These are phyloP conservation scores for Bimuria novae-zelandiae DNA, from an alignment of 2,329 filamentous ascomycete genomes.

Conservation along the genomic window DNA sequence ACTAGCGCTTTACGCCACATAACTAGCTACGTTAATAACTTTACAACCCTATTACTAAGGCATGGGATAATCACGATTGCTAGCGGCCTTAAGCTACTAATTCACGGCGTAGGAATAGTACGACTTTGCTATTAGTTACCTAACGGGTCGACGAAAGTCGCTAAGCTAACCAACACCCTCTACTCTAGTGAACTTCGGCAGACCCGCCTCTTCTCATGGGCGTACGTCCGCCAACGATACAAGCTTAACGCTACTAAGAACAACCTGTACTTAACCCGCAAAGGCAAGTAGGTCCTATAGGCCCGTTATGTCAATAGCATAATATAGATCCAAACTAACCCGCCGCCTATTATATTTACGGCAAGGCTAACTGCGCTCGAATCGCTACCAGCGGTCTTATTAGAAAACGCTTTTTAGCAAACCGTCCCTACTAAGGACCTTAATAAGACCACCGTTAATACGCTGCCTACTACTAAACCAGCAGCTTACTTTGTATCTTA, in stretches of 20 bases:
- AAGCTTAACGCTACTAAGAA: not conserved
- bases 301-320: not conserved
- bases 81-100: slow-evolving; percentile 12
- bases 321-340: slow-evolving; percentile 3
- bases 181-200: slow-evolving; percentile 12
- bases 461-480: no score
- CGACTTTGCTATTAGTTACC: slow-evolving; percentile 4
- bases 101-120: slow-evolving; percentile 7
- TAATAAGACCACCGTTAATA: no score
- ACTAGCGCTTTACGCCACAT: slow-evolving; percentile 16
- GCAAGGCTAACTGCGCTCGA: no score
- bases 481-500: not conserved
- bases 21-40: slow-evolving; percentile 11
- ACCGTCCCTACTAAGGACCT: no score
- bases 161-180: slow-evolving; percentile 12
- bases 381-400: no score
- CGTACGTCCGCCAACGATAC: not conserved
- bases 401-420: no score
- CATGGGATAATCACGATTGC: slow-evolving; percentile 8
- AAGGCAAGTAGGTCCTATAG: not conserved
- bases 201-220: slow-evolving; percentile 11
- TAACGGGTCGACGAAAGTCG: slow-evolving; percentile 1
- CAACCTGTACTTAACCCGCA: slow-evolving; percentile 2
- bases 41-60: slow-evolving; percentile 1
- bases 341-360: no score